Base-by-base conservation (phyloP, 192 early-diverging fungal genomes). In the Podila verticillata region DNA sequence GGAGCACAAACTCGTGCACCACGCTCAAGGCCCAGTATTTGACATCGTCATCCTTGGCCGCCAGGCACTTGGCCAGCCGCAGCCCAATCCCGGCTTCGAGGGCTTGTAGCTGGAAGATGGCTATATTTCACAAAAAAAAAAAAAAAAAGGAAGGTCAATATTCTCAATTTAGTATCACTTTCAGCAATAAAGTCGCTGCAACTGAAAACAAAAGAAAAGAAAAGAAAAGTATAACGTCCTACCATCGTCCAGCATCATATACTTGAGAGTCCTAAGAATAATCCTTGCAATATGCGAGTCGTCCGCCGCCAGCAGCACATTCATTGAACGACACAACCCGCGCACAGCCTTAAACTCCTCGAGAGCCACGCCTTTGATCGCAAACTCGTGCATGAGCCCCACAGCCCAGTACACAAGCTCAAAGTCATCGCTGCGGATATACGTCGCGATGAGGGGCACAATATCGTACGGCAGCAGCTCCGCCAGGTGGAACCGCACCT, bases 371-470 rank as follows among this genome's bases (percentile, higher is more conserved):
- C 93, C 89, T 82, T 88, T 90, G 47, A 88, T 72, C 2, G 88
- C 89, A 85, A 88, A 94, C 73, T 95, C 94, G 73, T 95, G 93
- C 80, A 95, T 88, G 3, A 95, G 72, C 49, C 91, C 92, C 1
- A 93, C 79, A 12, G 94, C 86, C 94, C 94, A 95, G 59, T 89
- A 92, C 7, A 91, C 91, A 3, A 95, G 84, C 61, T 95, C 94
- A 49, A 85, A 82, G 82, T 95, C 94, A 36, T 94, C 93, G 64
- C 89, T 92, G 44, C 90, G 83, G 34, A 95, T 78, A 62, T 91
- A 95, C 9, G 85, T 85, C 5, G 88, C 84, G 20, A 94, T 79
- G 12, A 95, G 72, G 15, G 89, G 85, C 4, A 95, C 88, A 61
- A 95, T 88, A 48, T 93, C 87, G 65, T 89, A 84, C 29, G 90